A percentile compares a stretch with the other conserved stretches of the same genome.
phyloP scores from a whole-genome alignment of 306 rosid genomes.

The Dicorynia guianensis region DNA sequence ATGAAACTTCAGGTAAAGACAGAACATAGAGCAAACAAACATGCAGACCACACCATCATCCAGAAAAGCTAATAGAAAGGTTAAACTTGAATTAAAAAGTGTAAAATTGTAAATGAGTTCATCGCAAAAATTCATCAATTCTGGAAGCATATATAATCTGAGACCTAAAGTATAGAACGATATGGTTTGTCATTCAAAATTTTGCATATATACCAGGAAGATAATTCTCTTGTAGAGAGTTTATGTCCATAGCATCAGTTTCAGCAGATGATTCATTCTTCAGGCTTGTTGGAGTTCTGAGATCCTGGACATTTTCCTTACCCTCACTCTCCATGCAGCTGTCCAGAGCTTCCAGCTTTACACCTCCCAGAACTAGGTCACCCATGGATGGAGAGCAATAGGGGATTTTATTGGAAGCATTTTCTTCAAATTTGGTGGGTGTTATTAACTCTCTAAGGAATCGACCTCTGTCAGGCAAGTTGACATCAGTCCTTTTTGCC shows the following conservation, averaged over 20 bases:
- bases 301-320: conserved; percentile 49
- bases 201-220: conserved; percentile 57
- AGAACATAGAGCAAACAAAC: conserved; percentile 18
- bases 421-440: conserved; percentile 55
- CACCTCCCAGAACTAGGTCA: too few species aligned
- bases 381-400: conserved; percentile 46
- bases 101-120: conserved; percentile 14
- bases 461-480: conserved; percentile 52
- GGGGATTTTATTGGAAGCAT: conserved; percentile 44
- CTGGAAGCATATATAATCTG: background rate
- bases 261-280: conserved; percentile 78
- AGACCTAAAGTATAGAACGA: conserved; percentile 13
- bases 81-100: conserved; percentile 25
- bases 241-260: conserved; percentile 75
- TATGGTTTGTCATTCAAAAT: conserved; percentile 11
- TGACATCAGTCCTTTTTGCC: conserved; percentile 52
- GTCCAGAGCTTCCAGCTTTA: too few species aligned
- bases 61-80: conserved; percentile 10
- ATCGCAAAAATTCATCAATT: conserved; percentile 22
- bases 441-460: conserved; percentile 46
- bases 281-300: conserved; percentile 45
- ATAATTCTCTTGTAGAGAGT: conserved; percentile 58
- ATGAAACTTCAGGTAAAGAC: conserved; percentile 42
- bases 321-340: conserved; percentile 38
- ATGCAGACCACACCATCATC: conserved; percentile 30